Evolutionary conservation across 345 rosid genomes (phyloP), one percentile per base, ranked within the genome.

Genomic region (Punica granatum): DNA sequence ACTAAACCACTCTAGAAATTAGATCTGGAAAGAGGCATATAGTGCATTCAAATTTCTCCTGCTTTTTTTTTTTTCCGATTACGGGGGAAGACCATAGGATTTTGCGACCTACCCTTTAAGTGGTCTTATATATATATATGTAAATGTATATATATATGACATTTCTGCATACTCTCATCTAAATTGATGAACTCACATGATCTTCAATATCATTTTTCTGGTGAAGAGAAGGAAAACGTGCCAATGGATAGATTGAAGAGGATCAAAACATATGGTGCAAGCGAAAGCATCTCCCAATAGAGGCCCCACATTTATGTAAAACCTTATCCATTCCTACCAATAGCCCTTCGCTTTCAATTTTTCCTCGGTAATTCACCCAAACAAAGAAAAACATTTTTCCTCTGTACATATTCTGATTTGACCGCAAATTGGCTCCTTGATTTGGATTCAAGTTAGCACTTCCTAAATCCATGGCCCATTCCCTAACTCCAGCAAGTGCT

Each of bases 241-340:
- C 26, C 23, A 5, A 19, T 49, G 25, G 26, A 3, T 13, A 56
- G 61, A 56, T 56, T 12, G 61, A 26, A 33, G 16, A 56, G 7
- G 61, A 56, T 28, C 61, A 14, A 26, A 56, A 56, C 33, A 10
- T 28, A 56, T 26, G 61, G 61, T 30, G 16, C 18, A 56, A 28
- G 61, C 1, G 18, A 56, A 1, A 10, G 2, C 61, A 26, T 37
- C 58, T 18, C 7, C 30, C 0, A 1, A 7, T 23, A 0, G n/a
- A 18, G 33, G 16, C 13, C 33, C 61, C 61, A 56, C 34, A 30
- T 56, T 13, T 28, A 26, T 14, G 61, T 14, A 26, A 56, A 56
- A 49, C 54, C 54, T 56, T 56, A 56, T 56, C 61, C 61, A 56
- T 6, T 28, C 14, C 61, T 18, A 26, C 61, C 61, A 56, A 56